Base-by-base conservation (phyloP, 2,329 filamentous ascomycete genomes). In the Fusarium nisikadoi region DNA sequence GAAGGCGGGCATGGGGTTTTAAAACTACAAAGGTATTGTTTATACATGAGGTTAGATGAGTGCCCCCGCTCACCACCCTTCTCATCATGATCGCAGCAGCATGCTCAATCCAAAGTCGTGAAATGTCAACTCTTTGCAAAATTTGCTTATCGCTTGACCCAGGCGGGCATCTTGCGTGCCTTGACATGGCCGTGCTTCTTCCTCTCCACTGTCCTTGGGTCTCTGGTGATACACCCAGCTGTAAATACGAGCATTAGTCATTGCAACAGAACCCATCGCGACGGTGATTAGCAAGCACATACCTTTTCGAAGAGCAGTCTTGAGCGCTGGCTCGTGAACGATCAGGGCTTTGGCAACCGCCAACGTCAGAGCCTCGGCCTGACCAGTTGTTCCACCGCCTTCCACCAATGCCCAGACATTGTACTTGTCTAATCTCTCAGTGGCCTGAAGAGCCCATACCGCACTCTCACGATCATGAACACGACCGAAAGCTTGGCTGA, bases 171-270 rank as follows among this genome's bases (percentile, higher is more conserved):
- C 91, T 99, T 99, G 84, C 96, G 93, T 65, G 96, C 95, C 89
- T 99, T 99, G 85, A 97, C 84, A 79, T 94, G 94, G 76, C 96
- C 97, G 63, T 94, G 90, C 89, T 99, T 98, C 91, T 99, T 99
- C 82, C 96, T 95, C 85, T 99, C 96, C 75, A 99, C 97, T 79
- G 88, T 91, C 85, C 95, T 94, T 64, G 92, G 89, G 85, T 99
- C 95, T 79, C 95, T 92, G 57, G 95, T 97, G 72, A 99, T 89
- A 82, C 93, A 94, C 71, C 97, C 97, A 80, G 95, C 96, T 99
- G 82, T 14, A 79, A 79, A 71, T 69, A 53, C 50, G 65, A 66
- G 52, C 55, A 82, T 89, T 81, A 89, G 86, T 79, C 80, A 71
- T 65, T 66, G 35, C 61, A 55, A 54, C 64, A 41, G 60, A 39